Evolutionary conservation across 2,329 filamentous ascomycete genomes (phyloP).

Genomic region (Tolypocladium inflatum): DNA sequence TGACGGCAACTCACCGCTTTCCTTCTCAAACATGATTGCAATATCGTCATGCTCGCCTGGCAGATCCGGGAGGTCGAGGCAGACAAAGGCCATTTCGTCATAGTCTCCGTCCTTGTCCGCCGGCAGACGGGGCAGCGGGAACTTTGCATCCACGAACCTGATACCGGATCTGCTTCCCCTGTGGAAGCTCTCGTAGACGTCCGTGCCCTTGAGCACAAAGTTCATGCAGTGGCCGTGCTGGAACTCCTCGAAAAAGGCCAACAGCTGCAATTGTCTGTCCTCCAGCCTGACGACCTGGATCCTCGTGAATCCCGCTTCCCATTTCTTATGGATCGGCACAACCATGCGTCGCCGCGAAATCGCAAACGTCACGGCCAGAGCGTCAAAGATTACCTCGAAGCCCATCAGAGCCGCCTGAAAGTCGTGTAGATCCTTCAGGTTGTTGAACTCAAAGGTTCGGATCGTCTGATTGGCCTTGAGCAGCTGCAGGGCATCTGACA

Average conservation of each 20-base stretch:
- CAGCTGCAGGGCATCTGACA: slow-evolving; percentile 54
- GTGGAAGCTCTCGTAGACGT: slow-evolving; percentile 64
- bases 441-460: slow-evolving; percentile 61
- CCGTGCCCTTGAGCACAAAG: slow-evolving; percentile 75
- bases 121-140: slow-evolving; percentile 62
- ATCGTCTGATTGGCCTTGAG: slow-evolving; percentile 52
- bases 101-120: slow-evolving; percentile 39
- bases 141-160: slow-evolving; percentile 83
- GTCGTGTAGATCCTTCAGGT: slow-evolving; percentile 58
- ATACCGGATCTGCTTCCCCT: slow-evolving; percentile 60
- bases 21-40: slow-evolving; percentile 71
- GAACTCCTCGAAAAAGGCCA: slow-evolving; percentile 86
- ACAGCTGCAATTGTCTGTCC: slow-evolving; percentile 65
- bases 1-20: slow-evolving; percentile 48
- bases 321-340: slow-evolving; percentile 88
- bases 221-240: slow-evolving; percentile 82
- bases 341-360: slow-evolving; percentile 83
- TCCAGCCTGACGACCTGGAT: slow-evolving; percentile 66
- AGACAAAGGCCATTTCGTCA: slow-evolving; percentile 65
- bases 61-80: slow-evolving; percentile 79
- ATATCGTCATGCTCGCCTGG: slow-evolving; percentile 92
- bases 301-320: slow-evolving; percentile 73
- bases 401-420: slow-evolving; percentile 77
- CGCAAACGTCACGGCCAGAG: slow-evolving; percentile 62
- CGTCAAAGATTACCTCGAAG: slow-evolving; percentile 66